Percentiles rank a stretch among this genome's conserved stretches.
phyloP scores from a whole-genome alignment of 192 early-diverging fungal genomes.

The Podila epicladia region DNA sequence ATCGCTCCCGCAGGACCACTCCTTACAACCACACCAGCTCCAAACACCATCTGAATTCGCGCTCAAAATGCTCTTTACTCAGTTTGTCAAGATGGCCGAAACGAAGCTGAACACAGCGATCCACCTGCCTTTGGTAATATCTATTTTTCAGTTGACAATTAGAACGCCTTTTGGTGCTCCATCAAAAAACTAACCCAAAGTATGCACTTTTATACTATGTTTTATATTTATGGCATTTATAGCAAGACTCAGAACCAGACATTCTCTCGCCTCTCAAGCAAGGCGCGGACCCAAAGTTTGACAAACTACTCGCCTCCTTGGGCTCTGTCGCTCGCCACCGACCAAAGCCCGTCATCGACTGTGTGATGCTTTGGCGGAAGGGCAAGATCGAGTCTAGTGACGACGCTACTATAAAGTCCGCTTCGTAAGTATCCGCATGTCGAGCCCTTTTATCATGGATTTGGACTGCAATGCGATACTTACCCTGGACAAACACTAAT shows the following conservation, averaged over 20 bases:
- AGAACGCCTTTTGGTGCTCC: not conserved
- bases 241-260: slow-evolving; percentile 74
- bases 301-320: slow-evolving; percentile 80
- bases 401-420: slow-evolving; percentile 37
- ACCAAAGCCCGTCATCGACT: slow-evolving; percentile 86
- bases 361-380: slow-evolving; percentile 82
- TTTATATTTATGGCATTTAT: not conserved
- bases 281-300: slow-evolving; percentile 82
- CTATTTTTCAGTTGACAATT: not conserved
- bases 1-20: slow-evolving; percentile 1
- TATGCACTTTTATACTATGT: no score
- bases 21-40: slow-evolving; percentile 31
- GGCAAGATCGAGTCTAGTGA: slow-evolving; percentile 64
- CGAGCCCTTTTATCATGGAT: slow-evolving; percentile 3
- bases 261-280: slow-evolving; percentile 65
- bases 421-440: slow-evolving; percentile 27
- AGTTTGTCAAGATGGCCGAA: slow-evolving; percentile 69
- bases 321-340: slow-evolving; percentile 84
- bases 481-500: not conserved
- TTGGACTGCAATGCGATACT: not conserved
- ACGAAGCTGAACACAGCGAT: slow-evolving; percentile 61
- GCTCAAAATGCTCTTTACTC: slow-evolving; percentile 61
- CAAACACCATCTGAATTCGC: slow-evolving; percentile 66
- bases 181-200: not conserved
- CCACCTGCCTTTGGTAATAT: slow-evolving; percentile 27